phyloP scores from a whole-genome alignment of 495 filamentous ascomycete species.

The Hypomontagnella submonticulosa region DNA sequence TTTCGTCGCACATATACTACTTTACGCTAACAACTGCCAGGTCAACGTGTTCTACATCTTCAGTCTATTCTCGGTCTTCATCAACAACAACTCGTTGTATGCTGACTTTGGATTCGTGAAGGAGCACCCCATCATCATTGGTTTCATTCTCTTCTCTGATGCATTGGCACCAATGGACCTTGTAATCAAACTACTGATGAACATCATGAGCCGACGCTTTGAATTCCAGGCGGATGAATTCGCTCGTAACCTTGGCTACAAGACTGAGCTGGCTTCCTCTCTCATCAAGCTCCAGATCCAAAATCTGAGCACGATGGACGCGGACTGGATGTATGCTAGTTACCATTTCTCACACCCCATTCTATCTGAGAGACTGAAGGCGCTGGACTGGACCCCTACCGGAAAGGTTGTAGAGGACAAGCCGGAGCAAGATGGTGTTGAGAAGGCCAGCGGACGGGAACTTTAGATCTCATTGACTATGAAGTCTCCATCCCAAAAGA shows the following conservation, averaged over 20 bases:
- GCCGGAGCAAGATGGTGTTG: slow-evolving; percentile 42
- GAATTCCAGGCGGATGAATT: slow-evolving; percentile 97
- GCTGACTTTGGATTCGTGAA: slow-evolving; percentile 88
- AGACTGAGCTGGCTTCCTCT: slow-evolving; percentile 81
- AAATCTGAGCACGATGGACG: slow-evolving; percentile 98
- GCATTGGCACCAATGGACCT: slow-evolving; percentile 91
- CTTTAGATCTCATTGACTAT: slow-evolving; percentile 32
- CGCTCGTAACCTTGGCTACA: slow-evolving; percentile 85
- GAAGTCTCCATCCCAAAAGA: background rate
- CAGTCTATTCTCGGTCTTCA: slow-evolving; percentile 93
- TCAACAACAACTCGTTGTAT: slow-evolving; percentile 93
- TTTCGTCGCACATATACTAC: background rate
- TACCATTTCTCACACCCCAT: slow-evolving; percentile 99
- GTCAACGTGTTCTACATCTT: slow-evolving; percentile 96
- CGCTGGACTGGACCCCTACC: slow-evolving; percentile 77
- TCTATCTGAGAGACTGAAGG: slow-evolving; percentile 89
- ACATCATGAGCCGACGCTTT: slow-evolving; percentile 90
- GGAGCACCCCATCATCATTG: slow-evolving; percentile 91
- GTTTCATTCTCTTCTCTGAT: slow-evolving; percentile 96
- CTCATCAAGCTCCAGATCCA: slow-evolving; percentile 98
- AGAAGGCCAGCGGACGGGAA: slow-evolving; percentile 49
- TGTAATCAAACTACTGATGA: slow-evolving; percentile 92
- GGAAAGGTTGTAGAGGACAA: slow-evolving; percentile 55
- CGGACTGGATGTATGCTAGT: slow-evolving; percentile 96
- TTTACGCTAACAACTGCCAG: slow-evolving; percentile 48